Evolutionary conservation across 768 basidiomycete genomes (phyloP).

Genomic region (Hygrophoropsis aurantiaca): DNA sequence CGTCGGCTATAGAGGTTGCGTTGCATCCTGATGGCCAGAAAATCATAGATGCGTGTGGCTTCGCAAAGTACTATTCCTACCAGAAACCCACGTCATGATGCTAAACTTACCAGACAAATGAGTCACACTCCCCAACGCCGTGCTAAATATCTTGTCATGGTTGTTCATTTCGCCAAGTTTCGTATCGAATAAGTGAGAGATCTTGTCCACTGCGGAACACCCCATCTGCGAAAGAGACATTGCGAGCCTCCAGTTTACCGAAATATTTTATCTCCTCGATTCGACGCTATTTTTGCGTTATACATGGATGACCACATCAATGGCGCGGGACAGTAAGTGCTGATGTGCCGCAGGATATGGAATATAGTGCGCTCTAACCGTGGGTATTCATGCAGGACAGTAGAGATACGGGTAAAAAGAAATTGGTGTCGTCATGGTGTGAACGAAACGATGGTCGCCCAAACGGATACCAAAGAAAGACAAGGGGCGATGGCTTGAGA

Average conservation of each 20-base stretch:
- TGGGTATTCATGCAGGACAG: not conserved
- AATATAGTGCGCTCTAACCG: slow-evolving; percentile 11
- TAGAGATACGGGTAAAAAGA: not conserved
- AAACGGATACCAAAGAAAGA: not conserved
- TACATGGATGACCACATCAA: slow-evolving; percentile 29
- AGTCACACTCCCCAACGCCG: no score
- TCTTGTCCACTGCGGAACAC: slow-evolving; percentile 20
- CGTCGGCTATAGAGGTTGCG: no score
- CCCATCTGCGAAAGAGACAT: slow-evolving; percentile 26
- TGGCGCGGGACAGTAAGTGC: slow-evolving; percentile 21
- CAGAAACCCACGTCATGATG: no score
- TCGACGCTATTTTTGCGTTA: slow-evolving; percentile 27
- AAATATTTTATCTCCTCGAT: slow-evolving; percentile 12
- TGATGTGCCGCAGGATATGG: slow-evolving; percentile 27
- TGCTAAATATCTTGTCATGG: no score
- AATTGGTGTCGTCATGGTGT: not conserved
- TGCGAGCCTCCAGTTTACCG: slow-evolving; percentile 7
- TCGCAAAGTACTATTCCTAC: no score
- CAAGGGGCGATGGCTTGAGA: not conserved
- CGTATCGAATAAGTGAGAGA: slow-evolving; percentile 24
- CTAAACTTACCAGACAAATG: no score
- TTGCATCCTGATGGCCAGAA: no score
- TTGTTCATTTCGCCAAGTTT: no score
- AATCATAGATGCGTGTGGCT: no score
- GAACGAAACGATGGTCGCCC: not conserved